Base-by-base conservation (phyloP, 768 basidiomycete genomes). In the Lenzites betulinus region DNA sequence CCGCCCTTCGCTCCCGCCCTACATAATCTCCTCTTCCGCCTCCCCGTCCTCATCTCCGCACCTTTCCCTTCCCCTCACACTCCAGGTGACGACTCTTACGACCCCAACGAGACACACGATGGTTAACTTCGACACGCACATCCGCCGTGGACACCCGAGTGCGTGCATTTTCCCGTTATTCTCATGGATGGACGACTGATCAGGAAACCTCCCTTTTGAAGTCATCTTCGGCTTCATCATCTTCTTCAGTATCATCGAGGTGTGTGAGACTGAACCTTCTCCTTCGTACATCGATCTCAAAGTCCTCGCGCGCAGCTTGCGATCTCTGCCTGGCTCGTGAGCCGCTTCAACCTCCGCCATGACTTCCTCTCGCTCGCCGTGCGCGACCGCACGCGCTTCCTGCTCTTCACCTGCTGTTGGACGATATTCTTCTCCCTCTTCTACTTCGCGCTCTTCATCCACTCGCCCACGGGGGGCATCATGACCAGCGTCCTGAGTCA, bases 331-430 rank as follows among this genome's bases (percentile, higher is more conserved):
- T 93, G 88, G 84, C 78, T 94, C 44, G 80, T 82, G 8, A 75
- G 85, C 15, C 78, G 75, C 44, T 93, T 83, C 76, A 84, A 87
- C 71, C 57, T 72, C 28, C 76, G 80, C 63, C 77, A 83, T 73
- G 79, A 88, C 76, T 82, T 76, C 69, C 76, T 75, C 53, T 80
- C 69, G 60, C 59, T 64, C 12, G 69, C 76, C 33, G 81, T 86
- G 63, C 83, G 83, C 44, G 83, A 87, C 67, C 82, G 88, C 48
- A 83, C 88, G 1, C 80, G 83, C 36, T 91, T 84, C 75, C 75
- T 86, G 42, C 77, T 90, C 35, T 92, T 93, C 77, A 67, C 79
- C n/a, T 87, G 87, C 12, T 77, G 78, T 67, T 92, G 90, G 90
- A 92, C 89, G 0, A 72, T 88, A 12, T 66, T 86, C 51, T 75